Evolutionary conservation across 208 protist species (phyloP).

Genomic region (Acanthamoeba divionensis): DNA sequence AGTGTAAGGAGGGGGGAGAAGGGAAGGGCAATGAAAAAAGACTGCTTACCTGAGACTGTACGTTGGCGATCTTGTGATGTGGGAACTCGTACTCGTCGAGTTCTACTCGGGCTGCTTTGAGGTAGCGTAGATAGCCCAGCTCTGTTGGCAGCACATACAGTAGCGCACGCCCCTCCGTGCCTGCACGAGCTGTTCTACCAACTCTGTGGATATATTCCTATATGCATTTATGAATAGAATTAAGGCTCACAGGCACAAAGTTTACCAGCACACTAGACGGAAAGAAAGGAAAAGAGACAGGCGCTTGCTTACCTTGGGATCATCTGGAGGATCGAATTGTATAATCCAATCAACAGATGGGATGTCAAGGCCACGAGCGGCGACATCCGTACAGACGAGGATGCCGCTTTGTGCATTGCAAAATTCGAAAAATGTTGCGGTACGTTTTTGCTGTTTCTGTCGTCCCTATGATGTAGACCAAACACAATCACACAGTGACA

Average conservation of each 20-base stretch:
- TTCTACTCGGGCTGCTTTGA: conserved; percentile 92
- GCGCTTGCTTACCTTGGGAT: conserved; percentile 84
- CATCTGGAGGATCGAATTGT: conserved; percentile 98
- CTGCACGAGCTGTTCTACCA: conserved; percentile 95
- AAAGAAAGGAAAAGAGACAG: neutral
- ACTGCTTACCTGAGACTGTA: conserved; percentile 76
- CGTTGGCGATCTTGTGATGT: conserved; percentile 92
- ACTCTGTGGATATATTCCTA: conserved; percentile 99
- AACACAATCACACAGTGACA: neutral
- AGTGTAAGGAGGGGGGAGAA: neutral
- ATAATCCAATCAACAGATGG: conserved; percentile 98
- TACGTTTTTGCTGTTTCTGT: conserved; percentile 99
- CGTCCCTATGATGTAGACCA: conserved; percentile 86
- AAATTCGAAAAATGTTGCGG: conserved; percentile 99
- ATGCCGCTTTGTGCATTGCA: conserved; percentile 96
- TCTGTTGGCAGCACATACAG: conserved; percentile 98
- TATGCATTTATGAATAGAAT: neutral
- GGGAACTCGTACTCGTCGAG: conserved; percentile 98
- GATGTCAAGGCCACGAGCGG: too few relatives aligned
- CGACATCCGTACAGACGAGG: conserved; percentile 98
- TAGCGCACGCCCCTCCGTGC: conserved; percentile 83
- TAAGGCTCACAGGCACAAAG: neutral
- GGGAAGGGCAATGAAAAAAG: neutral
- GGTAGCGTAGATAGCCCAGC: conserved; percentile 95
- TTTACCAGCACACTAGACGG: too few relatives aligned